Evolutionary conservation across 495 filamentous ascomycete species (phyloP).

Genomic region (Penicillium coprophilum): DNA sequence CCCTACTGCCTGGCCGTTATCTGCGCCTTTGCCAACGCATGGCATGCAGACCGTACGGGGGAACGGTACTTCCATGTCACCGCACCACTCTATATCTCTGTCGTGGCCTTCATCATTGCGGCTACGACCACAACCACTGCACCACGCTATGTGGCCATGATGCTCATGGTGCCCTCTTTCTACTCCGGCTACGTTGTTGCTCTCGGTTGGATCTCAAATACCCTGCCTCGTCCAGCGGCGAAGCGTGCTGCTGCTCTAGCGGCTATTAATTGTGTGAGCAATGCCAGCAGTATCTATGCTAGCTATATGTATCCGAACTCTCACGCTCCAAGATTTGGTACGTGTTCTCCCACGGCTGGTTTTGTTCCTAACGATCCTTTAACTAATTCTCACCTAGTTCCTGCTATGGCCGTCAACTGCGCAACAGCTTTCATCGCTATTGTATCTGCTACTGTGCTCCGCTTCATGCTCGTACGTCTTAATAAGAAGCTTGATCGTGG

Average conservation of each 20-base stretch:
- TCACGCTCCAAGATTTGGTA: constrained; percentile 42
- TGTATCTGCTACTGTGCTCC: constrained; percentile 59
- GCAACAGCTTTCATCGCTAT: constrained; percentile 66
- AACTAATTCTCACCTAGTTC: constrained; percentile 31
- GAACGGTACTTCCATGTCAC: constrained; percentile 79
- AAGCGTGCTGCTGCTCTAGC: constrained; percentile 83
- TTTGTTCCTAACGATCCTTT: constrained; percentile 1
- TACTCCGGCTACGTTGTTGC: constrained; percentile 67
- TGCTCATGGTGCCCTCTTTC: constrained; percentile 67
- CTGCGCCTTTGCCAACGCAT: constrained; percentile 68
- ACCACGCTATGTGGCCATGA: constrained; percentile 77
- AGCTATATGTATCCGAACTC: constrained; percentile 67
- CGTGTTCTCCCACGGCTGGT: constrained; percentile 9
- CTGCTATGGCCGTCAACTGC: constrained; percentile 76
- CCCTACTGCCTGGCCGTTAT: constrained; percentile 72
- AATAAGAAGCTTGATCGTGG: constrained; percentile 71
- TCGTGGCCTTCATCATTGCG: constrained; percentile 74
- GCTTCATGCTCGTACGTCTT: constrained; percentile 63
- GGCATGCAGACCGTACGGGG: constrained; percentile 75
- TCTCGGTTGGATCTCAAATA: constrained; percentile 77
- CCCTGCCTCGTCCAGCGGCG: constrained; percentile 76
- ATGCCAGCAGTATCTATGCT: constrained; percentile 68
- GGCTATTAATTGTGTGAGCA: constrained; percentile 78
- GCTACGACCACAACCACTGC: constrained; percentile 62
- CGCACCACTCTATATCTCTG: constrained; percentile 63